Conservation (phyloP, 495 filamentous ascomycete species). For the Penicillium simplicissimum region DNA sequence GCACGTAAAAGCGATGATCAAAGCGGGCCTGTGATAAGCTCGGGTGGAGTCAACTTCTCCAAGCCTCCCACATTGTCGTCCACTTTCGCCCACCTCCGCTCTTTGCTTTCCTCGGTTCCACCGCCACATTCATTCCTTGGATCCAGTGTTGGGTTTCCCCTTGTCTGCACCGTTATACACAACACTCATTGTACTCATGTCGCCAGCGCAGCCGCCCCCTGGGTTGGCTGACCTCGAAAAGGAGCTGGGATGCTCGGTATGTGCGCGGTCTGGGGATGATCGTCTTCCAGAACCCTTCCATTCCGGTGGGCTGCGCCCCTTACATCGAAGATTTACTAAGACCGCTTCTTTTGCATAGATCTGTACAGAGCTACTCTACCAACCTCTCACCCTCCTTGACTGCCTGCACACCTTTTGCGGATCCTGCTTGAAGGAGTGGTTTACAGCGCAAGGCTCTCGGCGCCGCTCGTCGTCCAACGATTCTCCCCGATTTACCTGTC, state of each 20-base stretch:
- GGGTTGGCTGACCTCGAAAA: conserved; percentile 69
- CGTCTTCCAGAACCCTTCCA: conserved; percentile 21
- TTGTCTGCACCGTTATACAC: neutral
- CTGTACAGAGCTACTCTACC: conserved; percentile 93
- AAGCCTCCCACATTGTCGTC: conserved; percentile 7
- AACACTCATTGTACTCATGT: conserved; percentile 21
- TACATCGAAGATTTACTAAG: conserved; percentile 18
- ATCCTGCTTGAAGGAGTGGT: conserved; percentile 93
- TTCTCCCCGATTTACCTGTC: conserved; percentile 73
- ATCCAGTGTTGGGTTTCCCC: conserved; percentile 6
- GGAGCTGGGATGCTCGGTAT: conserved; percentile 89
- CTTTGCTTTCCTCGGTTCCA: neutral
- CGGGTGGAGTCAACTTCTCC: conserved; percentile 17
- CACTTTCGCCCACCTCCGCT: conserved; percentile 2
- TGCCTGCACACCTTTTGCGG: conserved; percentile 98
- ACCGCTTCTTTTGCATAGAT: conserved; percentile 59
- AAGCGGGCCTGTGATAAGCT: conserved; percentile 24
- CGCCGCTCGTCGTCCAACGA: conserved; percentile 45
- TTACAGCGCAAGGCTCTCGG: conserved; percentile 59
- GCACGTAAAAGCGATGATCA: neutral
- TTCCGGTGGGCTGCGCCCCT: conserved; percentile 15
- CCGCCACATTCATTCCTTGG: conserved; percentile 20
- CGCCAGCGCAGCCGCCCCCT: conserved; percentile 32
- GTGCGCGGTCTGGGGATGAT: conserved; percentile 30
- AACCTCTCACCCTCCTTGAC: conserved; percentile 93